A percentile compares a stretch with the other conserved stretches of the same genome.
Conservation (phyloP, 2,329 filamentous ascomycete genomes). For the Penicillium frequentans region DNA sequence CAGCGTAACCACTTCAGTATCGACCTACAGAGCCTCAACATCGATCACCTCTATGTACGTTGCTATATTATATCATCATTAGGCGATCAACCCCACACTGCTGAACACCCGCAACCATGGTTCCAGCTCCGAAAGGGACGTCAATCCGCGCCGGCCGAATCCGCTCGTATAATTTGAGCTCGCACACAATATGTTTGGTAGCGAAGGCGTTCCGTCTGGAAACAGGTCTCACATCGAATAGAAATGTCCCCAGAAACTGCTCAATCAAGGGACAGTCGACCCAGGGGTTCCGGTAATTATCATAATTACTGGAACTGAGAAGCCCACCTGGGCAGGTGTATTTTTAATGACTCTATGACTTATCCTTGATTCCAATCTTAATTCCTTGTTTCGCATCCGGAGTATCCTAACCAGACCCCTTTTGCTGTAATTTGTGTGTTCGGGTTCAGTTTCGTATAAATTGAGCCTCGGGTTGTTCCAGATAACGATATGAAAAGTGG, state of each 20-base stretch:
- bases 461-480: conserved; percentile 8
- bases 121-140: not conserved
- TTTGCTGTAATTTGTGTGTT: not conserved
- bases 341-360: not conserved
- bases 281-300: not conserved
- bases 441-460: conserved; percentile 16
- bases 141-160: not conserved
- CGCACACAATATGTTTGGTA: not conserved
- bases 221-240: not conserved
- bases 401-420: not conserved
- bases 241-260: not conserved
- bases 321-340: not conserved
- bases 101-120: not conserved
- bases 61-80: not conserved
- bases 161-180: not conserved
- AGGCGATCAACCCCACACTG: not conserved
- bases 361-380: not conserved
- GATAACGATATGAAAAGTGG: conserved; percentile 18
- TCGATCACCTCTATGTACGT: not conserved
- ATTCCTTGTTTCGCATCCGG: not conserved
- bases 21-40: not conserved
- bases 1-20: not conserved
- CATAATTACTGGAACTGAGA: not conserved
- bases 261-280: not conserved
- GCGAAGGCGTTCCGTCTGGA: not conserved